Base-by-base conservation (phyloP, 306 rosid genomes). In the Erythrophleum fordii region DNA sequence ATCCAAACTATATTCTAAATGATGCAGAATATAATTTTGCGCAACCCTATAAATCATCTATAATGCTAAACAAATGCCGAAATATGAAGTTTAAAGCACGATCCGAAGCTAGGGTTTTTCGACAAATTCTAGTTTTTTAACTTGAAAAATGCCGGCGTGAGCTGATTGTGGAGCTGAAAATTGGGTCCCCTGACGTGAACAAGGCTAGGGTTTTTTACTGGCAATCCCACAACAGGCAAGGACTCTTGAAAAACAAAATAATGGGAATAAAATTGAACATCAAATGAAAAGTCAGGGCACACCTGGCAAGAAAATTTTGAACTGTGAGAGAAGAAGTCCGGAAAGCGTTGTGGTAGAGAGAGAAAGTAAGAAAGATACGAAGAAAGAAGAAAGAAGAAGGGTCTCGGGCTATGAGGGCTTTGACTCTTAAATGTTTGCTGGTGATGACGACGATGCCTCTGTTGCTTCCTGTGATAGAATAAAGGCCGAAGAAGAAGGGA, bases 41-140 rank as follows among this genome's bases (percentile, higher is more conserved):
- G 65, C 37, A 61, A 53, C 71, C 82, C 70, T 77, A 76, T 71
- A 71, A 72, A 80, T 69, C 88, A 61, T 88, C 86, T 89, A 92
- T 75, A 88, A 84, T 72, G 80, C 69, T 17, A 60, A 46, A 81
- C 71, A 83, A 72, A 73, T 81, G 66, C 77, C 80, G 66, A 68
- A 78, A 83, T 77, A 80, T 70, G 77, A 83, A 80, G 85, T 75
- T 85, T 29, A 73, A 46, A 84, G 75, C 88, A 88, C 82, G 85
- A 86, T 88, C 88, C 88, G 53, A 69, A 87, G 72, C 89, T 95
- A 91, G 95, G 97, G 97, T 83, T 91, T 91, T 88, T 58, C 78
- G 68, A 34, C n/a, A 82, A 87, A 87, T 82, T 83, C 64, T 37
- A 65, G 75, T 83, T 31, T 66, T 76, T n/a, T 70, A 64, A 70